Conservation (phyloP, 192 early-diverging fungal species). For the Coemansia sp. region DNA sequence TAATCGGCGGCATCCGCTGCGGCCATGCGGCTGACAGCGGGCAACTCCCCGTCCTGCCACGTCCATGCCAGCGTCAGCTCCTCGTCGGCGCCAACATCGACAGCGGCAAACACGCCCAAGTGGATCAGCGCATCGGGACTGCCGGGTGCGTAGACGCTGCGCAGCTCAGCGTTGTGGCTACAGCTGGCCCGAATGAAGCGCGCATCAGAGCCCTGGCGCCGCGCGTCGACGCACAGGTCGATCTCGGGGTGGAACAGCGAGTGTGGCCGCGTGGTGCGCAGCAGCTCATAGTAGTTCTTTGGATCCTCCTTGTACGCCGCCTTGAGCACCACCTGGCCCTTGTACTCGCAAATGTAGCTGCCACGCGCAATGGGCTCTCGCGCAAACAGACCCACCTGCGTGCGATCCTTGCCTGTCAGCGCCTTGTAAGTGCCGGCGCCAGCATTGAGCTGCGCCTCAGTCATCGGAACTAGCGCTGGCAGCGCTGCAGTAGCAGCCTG, state of each 20-base stretch:
- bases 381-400: constrained; percentile 36
- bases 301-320: constrained; percentile 62
- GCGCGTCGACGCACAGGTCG: constrained; percentile 68
- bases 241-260: constrained; percentile 63
- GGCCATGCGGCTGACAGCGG: constrained; percentile 33
- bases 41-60: constrained; percentile 57
- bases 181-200: constrained; percentile 67
- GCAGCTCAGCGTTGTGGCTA: constrained; percentile 59
- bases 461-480: constrained; percentile 18
- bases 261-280: constrained; percentile 62
- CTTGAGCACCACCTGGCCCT: constrained; percentile 67
- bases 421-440: constrained; percentile 11
- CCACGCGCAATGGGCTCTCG: constrained; percentile 8
- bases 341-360: constrained; percentile 72
- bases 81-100: constrained; percentile 55
- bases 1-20: constrained; percentile 39
- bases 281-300: constrained; percentile 61
- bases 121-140: constrained; percentile 54
- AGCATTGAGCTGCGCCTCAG: constrained; percentile 1
- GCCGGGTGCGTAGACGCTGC: constrained; percentile 54
- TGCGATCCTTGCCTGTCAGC: constrained; percentile 16
- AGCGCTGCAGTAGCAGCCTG: not conserved
- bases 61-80: constrained; percentile 71
- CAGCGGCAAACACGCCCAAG: constrained; percentile 63
- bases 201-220: constrained; percentile 63